Conservation (phyloP, 1,284 basidiomycete genomes). For the Leccinum pseudoinsigne region DNA sequence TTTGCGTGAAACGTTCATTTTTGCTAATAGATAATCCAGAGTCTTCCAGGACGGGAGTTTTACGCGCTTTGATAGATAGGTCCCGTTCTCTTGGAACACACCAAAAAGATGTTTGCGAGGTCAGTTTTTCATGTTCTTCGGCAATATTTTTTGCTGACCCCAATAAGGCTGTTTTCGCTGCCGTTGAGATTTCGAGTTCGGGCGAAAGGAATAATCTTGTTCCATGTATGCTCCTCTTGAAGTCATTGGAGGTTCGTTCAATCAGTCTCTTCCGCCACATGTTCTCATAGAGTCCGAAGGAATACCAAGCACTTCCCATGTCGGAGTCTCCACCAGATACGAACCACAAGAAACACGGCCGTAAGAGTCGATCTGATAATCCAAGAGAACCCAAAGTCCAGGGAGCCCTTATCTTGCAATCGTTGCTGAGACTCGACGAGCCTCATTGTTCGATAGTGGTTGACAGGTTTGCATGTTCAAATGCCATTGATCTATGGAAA, state of each 20-base stretch:
- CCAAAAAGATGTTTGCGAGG: conserved; percentile 48
- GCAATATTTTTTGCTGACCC: conserved; percentile 4
- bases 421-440: conserved; percentile 66
- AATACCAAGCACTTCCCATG: conserved; percentile 30
- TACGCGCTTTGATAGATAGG: conserved; percentile 75
- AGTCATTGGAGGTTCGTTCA: conserved; percentile 51
- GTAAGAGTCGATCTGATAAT: conserved; percentile 29
- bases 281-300: conserved; percentile 32
- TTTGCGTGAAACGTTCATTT: conserved; percentile 17
- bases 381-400: conserved; percentile 72
- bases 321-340: conserved; percentile 13
- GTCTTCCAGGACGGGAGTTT: conserved; percentile 59
- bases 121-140: conserved; percentile 28
- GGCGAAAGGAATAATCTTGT: conserved; percentile 54
- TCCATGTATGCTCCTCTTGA: conserved; percentile 64
- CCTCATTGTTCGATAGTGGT: conserved; percentile 67
- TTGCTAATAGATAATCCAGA: conserved; percentile 35
- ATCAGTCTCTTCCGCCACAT: neutral
- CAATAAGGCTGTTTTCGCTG: conserved; percentile 55
- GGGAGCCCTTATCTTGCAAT: conserved; percentile 84
- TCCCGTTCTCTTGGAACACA: conserved; percentile 47
- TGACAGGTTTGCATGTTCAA: conserved; percentile 52
- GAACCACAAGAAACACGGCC: conserved; percentile 18
- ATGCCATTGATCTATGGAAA: conserved; percentile 5
- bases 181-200: conserved; percentile 54